These are phyloP conservation scores for Mangifera indica DNA, from an alignment of 345 rosid species.

Conservation along the genomic window DNA sequence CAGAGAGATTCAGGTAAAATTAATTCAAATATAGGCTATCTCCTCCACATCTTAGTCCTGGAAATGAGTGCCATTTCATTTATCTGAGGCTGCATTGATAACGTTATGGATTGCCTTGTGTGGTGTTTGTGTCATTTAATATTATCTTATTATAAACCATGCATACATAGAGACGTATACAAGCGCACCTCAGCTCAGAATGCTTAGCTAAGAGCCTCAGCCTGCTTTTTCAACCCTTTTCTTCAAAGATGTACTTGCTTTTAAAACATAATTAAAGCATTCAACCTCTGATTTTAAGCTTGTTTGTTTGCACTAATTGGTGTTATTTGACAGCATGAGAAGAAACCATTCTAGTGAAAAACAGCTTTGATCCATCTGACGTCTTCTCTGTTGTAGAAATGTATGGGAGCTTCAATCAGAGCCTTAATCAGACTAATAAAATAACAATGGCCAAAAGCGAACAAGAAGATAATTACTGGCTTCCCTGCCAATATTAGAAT, in stretches of 20 bases:
- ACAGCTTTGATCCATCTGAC: neutral
- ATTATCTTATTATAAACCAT: no score
- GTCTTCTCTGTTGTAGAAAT: neutral
- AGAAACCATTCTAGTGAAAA: neutral
- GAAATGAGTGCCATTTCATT: conserved; percentile 38
- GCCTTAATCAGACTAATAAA: neutral
- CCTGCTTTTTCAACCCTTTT: no score
- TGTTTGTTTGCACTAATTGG: neutral
- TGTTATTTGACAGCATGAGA: neutral
- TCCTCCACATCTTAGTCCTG: conserved; percentile 20
- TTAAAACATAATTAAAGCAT: neutral
- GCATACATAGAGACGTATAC: no score
- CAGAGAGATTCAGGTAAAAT: conserved; percentile 1
- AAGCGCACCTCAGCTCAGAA: no score
- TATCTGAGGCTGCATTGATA: conserved; percentile 14
- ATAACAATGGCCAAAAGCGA: neutral
- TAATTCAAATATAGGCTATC: conserved; percentile 2
- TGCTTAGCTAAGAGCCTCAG: no score
- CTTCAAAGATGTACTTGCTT: neutral
- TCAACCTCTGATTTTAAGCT: neutral
- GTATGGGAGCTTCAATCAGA: neutral
- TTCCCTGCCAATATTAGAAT: no score
- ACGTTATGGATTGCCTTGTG: neutral
- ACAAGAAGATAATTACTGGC: no score
- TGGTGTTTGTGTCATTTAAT: no score